Percentiles rank a stretch among this genome's conserved stretches.
phyloP scores from a whole-genome alignment of 495 filamentous ascomycete genomes.

The Penicillium waksmanii region DNA sequence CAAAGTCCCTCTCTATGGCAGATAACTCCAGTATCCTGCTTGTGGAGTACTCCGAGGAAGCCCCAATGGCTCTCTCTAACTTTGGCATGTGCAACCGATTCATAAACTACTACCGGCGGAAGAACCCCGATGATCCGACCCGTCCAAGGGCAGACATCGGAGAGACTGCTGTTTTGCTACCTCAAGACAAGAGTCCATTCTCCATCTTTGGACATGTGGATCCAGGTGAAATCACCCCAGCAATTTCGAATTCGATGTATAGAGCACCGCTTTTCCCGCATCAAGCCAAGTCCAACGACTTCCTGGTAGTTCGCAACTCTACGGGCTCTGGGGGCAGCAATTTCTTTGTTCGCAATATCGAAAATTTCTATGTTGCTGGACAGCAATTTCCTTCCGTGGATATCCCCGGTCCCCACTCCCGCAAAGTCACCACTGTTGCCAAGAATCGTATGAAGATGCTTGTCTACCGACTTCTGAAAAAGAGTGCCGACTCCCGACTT shows the following conservation, averaged over 20 bases:
- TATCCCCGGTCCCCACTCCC: conserved; percentile 88
- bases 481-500: conserved; percentile 68
- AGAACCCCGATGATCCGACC: conserved; percentile 74
- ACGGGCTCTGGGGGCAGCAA: conserved; percentile 72
- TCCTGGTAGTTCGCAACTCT: conserved; percentile 79
- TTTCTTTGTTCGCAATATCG: conserved; percentile 84
- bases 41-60: conserved; percentile 95
- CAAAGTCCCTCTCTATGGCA: conserved; percentile 76
- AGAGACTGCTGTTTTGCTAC: conserved; percentile 81
- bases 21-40: conserved; percentile 87
- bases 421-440: conserved; percentile 89
- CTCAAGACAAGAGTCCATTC: conserved; percentile 94
- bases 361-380: conserved; percentile 86
- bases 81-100: conserved; percentile 96
- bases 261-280: conserved; percentile 93
- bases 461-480: conserved; percentile 80
- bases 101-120: conserved; percentile 94
- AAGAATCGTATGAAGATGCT: conserved; percentile 98
- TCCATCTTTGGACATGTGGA: conserved; percentile 92
- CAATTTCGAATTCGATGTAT: conserved; percentile 94
- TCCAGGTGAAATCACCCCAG: conserved; percentile 83
- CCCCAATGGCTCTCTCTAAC: conserved; percentile 87
- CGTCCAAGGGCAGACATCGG: conserved; percentile 80
- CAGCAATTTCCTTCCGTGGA: conserved; percentile 91
- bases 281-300: conserved; percentile 75